Conservation (phyloP, 75 land plant genomes). For the Cupressus sempervirens region DNA sequence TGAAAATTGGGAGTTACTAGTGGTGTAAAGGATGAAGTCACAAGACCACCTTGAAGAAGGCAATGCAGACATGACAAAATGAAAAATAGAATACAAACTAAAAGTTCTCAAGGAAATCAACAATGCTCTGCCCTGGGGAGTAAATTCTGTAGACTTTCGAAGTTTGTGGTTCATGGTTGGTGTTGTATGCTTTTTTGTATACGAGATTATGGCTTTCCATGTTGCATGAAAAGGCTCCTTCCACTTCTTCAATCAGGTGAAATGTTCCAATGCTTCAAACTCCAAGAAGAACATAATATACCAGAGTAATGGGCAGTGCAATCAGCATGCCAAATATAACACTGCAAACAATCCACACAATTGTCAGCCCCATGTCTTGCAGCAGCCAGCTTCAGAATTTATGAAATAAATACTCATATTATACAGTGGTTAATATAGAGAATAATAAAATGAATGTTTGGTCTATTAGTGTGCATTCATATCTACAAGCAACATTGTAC, state of each 20-base stretch:
- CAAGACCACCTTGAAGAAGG: not conserved
- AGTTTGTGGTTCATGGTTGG: not conserved
- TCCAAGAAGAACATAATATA: constrained; percentile 25
- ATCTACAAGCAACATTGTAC: not conserved
- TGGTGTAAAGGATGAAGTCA: not conserved
- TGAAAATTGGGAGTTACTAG: not conserved
- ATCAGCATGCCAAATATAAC: constrained; percentile 36
- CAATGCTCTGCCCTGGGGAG: not conserved
- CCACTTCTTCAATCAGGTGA: not conserved
- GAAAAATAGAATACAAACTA: not conserved
- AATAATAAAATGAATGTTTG: not conserved
- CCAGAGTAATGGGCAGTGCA: constrained; percentile 30
- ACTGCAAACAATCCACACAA: constrained; percentile 14
- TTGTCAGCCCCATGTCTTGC: not conserved
- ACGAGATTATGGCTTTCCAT: not conserved
- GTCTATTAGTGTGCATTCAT: not conserved
- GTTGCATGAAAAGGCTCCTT: not conserved
- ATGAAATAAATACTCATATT: not conserved
- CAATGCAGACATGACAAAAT: not conserved
- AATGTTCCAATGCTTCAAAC: not conserved
- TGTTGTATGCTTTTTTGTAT: not conserved
- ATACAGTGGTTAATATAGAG: not conserved
- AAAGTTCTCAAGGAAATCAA: not conserved
- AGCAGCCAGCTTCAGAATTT: not conserved
- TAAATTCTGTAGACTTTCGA: not conserved